Base-by-base conservation (phyloP, 2,329 filamentous ascomycete species). In the Epichloe baconii region DNA sequence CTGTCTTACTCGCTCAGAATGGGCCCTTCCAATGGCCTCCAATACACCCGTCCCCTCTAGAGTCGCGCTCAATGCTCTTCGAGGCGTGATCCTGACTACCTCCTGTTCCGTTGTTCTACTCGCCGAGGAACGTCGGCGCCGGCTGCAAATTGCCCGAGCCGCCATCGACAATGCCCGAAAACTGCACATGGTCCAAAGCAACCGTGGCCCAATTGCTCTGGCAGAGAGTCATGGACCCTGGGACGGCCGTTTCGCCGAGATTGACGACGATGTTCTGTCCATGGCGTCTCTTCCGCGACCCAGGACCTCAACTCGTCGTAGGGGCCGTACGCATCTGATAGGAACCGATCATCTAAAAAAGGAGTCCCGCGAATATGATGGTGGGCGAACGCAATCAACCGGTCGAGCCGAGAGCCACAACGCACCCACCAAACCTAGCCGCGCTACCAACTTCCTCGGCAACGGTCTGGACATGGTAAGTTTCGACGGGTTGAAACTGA, bases 101-200 rank as follows among this genome's bases (percentile, higher is more conserved):
- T 78, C 77, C 8, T 80, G 76, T 59, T 79, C 76, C 42, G 69
- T 80, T 51, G 71, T 73, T 47, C 61, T 77, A 26, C 66, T 80
- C 51, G 69, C 77, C 52, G 77, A 80, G 62, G 77, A 80, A 62
- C 75, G 76, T 46, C 71, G 77, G 53, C 74, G 75, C 52, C 72
- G 76, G 26, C 73, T 79, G 54, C 73, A 73, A 50, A 67, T 76
- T 44, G 70, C 75, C 36, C 68, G 68, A 44, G 66, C 73, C 19
- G 73, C 75, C 15, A 68, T 77, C 37, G 68, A 75, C 4, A 80
- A 80, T 67, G 75, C 72, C 21, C 67, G 73, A 50, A 77, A 71
- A 52, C 60, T 79, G 10, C 76, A 72, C 52, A 68, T 68, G 4
- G 65, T 62, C 46, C 62, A 65, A 53, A 62, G 55, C 31, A 61